Evolutionary conservation across 768 basidiomycete species (phyloP).

Genomic region (Auriscalpium orientale): DNA sequence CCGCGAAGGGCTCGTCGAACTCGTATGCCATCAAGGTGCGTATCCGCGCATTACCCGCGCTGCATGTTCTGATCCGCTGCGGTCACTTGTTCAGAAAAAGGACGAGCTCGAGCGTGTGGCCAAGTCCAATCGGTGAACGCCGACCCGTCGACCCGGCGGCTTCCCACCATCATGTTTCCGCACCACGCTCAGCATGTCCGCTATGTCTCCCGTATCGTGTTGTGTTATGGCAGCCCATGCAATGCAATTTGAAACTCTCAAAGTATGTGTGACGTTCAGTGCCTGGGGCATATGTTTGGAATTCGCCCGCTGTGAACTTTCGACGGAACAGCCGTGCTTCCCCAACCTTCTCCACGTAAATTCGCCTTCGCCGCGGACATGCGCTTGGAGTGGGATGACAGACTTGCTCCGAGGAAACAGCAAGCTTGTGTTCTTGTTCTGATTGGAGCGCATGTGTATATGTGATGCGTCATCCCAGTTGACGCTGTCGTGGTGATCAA

Average conservation of each 20-base stretch:
- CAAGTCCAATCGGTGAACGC: conserved; percentile 96
- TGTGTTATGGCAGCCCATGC: background rate
- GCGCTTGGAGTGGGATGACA: no score
- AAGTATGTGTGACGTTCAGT: background rate
- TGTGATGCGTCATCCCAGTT: no score
- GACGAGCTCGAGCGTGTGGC: conserved; percentile 99
- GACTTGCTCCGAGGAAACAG: no score
- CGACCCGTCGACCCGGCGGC: background rate
- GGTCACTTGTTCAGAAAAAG: conserved; percentile 63
- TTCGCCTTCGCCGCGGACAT: no score
- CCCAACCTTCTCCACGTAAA: no score
- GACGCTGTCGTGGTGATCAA: no score
- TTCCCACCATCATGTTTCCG: background rate
- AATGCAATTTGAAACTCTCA: background rate
- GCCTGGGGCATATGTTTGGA: no score
- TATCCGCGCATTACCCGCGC: background rate
- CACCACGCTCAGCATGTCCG: background rate
- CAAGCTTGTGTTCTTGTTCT: no score
- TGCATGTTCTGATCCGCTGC: no score
- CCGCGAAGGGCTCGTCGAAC: conserved; percentile 99
- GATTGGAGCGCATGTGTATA: no score
- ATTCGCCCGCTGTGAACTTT: no score
- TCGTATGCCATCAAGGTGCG: conserved; percentile 98
- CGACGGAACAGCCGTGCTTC: no score
- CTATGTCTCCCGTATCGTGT: background rate